Evolutionary conservation across 305 asterid species (phyloP), one percentile per base, ranked within the genome.

Genomic region (Withania somnifera): DNA sequence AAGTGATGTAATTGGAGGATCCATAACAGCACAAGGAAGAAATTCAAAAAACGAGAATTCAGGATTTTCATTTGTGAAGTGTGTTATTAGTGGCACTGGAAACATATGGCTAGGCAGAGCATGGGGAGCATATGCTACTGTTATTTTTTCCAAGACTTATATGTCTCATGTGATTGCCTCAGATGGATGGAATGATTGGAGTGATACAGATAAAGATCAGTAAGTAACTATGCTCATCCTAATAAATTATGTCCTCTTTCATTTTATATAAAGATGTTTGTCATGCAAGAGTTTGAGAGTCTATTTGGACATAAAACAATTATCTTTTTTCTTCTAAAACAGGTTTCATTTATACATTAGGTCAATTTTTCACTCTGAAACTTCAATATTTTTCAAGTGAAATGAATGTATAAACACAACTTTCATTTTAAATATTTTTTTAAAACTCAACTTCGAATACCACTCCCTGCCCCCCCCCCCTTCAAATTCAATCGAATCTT

Each of bases 31-130:
- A 3, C 99, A 93, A 0, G 95, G 87, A 11, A 90, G 94, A 81
- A 85, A 86, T 63, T 90, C 97, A 0, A 24, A 52, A 1, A 54
- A 83, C 7, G 93, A 92, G 50, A 88, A 83, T 45, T 87, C 93
- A 0, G 98, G 98, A 1, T 95, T 90, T 86, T 90, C 98, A 5
- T 95, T 95, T 82, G 90, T 93, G 75, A 92, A 88, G 24, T 95
- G 98, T 84, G 85, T 58, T 57, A 79, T 95, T 13, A 50, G 19
- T 2, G 98, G 98, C 9, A 90, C 79, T 7, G 98, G 97, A 11
- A 91, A 84, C 81, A 94, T 92, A 81, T 93, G 91, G 98, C 89
- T 95, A 1, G 99, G 99, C 1, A 84, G 98, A 84, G 97, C 99
- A 1, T 95, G 99, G 99, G 94, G 99, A 0, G 78, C 82, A 52